phyloP scores from a whole-genome alignment of 441 rosid genomes.

The Gossypium lobatum region DNA sequence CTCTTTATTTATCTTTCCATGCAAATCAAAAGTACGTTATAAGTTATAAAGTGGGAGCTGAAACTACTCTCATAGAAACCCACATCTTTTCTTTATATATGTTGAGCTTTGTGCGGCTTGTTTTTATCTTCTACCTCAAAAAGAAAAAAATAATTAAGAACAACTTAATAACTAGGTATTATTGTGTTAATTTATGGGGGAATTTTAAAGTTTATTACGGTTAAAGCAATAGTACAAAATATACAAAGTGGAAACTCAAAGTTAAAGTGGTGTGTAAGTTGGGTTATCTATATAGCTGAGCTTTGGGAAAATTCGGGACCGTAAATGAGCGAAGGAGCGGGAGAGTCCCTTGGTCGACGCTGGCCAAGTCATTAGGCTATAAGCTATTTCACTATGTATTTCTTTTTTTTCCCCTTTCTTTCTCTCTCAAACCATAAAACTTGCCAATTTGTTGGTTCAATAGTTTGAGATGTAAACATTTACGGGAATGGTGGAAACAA shows the following conservation, averaged over 20 bases:
- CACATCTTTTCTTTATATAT: neutral
- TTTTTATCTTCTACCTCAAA: neutral
- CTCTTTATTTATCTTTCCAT: neutral
- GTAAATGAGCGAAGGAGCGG: slow-evolving; percentile 25
- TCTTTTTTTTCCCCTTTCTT: too few relatives aligned
- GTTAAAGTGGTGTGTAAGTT: neutral
- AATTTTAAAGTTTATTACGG: neutral
- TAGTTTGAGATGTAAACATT: neutral
- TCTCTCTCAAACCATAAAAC: too few relatives aligned
- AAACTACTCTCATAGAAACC: neutral
- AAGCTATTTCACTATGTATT: neutral
- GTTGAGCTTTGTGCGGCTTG: neutral
- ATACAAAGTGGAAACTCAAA: neutral
- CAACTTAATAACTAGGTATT: neutral
- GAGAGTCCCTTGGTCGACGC: slow-evolving; percentile 24
- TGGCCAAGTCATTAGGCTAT: slow-evolving; percentile 28
- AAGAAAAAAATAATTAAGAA: neutral
- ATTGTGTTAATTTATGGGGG: neutral
- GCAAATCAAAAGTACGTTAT: neutral
- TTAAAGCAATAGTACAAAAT: neutral
- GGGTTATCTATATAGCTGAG: neutral
- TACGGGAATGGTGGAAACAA: neutral
- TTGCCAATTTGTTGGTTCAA: neutral
- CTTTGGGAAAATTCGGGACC: neutral
- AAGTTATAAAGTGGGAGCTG: neutral